Conservation (phyloP, 169 alveolate genomes). For the Ichthyophthirius multifiliis region DNA sequence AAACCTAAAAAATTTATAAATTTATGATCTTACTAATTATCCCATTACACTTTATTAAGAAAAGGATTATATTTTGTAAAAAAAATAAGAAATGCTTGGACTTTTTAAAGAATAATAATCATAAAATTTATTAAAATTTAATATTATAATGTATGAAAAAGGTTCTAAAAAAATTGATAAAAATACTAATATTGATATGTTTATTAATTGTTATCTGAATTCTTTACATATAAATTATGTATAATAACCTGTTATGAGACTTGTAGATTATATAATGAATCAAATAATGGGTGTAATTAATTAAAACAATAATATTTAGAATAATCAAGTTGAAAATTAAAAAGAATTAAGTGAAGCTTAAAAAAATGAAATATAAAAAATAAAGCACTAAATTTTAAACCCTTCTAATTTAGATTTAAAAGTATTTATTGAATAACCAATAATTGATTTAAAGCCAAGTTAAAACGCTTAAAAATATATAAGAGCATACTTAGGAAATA, state of each 20-base stretch:
- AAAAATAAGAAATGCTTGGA: constrained; percentile 32
- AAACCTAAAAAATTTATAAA: constrained; percentile 22
- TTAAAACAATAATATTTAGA: background rate
- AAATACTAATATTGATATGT: background rate
- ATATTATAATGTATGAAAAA: background rate
- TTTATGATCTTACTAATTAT: constrained; percentile 32
- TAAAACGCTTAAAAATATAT: background rate
- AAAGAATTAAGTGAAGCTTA: background rate
- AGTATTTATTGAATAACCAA: constrained; percentile 18
- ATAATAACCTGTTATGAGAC: constrained; percentile 35
- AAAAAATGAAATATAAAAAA: background rate
- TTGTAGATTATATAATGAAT: constrained; percentile 19
- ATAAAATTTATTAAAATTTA: constrained; percentile 23
- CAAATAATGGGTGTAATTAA: constrained; percentile 20
- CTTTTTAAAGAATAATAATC: constrained; percentile 1
- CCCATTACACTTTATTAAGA: constrained; percentile 29
- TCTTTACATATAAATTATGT: constrained; percentile 18
- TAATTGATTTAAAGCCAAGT: constrained; percentile 19
- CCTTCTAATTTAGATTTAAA: constrained; percentile 21
- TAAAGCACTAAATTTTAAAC: constrained; percentile 3
- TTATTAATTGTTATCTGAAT: constrained; percentile 19
- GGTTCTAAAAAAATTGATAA: constrained; percentile 13
- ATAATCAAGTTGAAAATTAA: background rate
- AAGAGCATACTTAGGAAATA: background rate
- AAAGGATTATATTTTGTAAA: constrained; percentile 8